Conservation (phyloP, 1,139 yeast genomes). For the Pichia cactophila region DNA sequence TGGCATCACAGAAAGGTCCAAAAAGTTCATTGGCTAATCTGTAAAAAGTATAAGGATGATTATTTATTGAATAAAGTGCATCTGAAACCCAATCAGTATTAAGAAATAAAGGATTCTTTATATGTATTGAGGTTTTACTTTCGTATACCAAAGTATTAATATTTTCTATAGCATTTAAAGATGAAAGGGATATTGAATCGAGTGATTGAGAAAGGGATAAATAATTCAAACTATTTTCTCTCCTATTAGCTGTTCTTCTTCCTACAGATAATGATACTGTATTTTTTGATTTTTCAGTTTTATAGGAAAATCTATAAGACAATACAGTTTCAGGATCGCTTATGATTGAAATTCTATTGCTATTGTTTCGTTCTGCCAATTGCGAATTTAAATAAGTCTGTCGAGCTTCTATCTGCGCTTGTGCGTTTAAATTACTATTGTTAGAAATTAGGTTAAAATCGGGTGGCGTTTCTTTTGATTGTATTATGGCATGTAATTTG, state of each 20-base stretch:
- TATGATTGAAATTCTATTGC: not conserved
- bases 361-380: not conserved
- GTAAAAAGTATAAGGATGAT: not conserved
- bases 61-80: not conserved
- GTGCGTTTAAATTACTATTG: not conserved
- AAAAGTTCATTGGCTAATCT: not conserved
- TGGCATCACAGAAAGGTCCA: not conserved
- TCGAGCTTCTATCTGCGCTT: not conserved
- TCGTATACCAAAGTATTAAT: not conserved
- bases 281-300: no score
- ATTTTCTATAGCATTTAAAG: not conserved
- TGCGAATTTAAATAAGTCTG: not conserved
- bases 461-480: not conserved
- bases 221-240: not conserved
- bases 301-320: not conserved
- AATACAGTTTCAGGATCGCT: not conserved
- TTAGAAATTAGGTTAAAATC: not conserved
- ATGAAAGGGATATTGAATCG: not conserved
- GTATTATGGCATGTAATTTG: not conserved
- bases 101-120: not conserved
- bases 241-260: not conserved
- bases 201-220: not conserved
- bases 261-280: no score
- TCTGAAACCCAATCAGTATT: not conserved
- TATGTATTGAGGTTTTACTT: not conserved